A percentile compares a stretch with the other conserved stretches of the same genome.
phyloP scores from a whole-genome alignment of 2,329 filamentous ascomycete genomes.

The Moelleriella libera region DNA sequence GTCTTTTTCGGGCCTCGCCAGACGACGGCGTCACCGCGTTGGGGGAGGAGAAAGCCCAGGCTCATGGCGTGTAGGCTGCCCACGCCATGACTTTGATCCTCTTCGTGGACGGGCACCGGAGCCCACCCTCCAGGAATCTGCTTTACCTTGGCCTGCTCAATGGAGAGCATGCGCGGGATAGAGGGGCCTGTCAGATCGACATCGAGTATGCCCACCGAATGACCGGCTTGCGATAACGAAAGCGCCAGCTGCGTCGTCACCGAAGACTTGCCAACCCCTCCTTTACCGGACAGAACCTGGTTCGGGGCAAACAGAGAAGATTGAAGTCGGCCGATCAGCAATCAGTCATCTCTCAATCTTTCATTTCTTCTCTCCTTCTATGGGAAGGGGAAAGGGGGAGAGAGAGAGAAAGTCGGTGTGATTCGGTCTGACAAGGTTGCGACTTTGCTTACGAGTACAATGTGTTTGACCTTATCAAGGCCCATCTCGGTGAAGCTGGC shows the following conservation, averaged over 20 bases:
- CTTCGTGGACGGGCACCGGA: conserved; percentile 69
- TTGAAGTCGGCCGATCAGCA: no score
- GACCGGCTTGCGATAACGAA: conserved; percentile 69
- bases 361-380: not conserved
- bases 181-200: conserved; percentile 93
- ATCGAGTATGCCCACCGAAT: conserved; percentile 89
- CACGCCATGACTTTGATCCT: conserved; percentile 31
- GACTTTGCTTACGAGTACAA: conserved; percentile 46
- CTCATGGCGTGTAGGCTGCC: conserved; percentile 76
- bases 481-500: conserved; percentile 13
- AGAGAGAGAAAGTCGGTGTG: not conserved
- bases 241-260: conserved; percentile 94
- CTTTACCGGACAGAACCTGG: conserved; percentile 83
- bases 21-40: conserved; percentile 80
- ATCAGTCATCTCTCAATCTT: no score
- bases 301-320: not conserved
- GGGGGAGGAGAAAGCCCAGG: conserved; percentile 74
- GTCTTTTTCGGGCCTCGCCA: conserved; percentile 99
- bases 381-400: not conserved
- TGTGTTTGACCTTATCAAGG: conserved; percentile 52
- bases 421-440: not conserved
- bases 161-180: conserved; percentile 86
- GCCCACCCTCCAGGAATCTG: conserved; percentile 89
- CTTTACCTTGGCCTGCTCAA: conserved; percentile 78
- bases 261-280: conserved; percentile 93